A percentile compares a stretch with the other conserved stretches of the same genome.
These are phyloP conservation scores for Chalaropsis ovoidea DNA, from an alignment of 2,329 filamentous ascomycete genomes.

Conservation along the genomic window DNA sequence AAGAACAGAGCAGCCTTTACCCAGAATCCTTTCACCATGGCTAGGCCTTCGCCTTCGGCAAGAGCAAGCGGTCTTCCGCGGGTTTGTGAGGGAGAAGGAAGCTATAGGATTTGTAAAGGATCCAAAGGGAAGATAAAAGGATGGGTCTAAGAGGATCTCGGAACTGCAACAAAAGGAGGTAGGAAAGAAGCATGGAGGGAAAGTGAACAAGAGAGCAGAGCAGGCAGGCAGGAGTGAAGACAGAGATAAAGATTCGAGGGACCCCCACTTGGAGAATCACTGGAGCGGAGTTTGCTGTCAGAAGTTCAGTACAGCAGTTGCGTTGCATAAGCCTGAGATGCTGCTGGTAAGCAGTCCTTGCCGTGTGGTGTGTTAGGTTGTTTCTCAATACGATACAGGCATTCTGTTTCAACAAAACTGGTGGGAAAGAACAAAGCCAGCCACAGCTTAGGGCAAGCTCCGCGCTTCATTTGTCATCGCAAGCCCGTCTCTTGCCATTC, in stretches of 20 bases:
- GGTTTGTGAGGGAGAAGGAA: not conserved
- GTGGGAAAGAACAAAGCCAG: not conserved
- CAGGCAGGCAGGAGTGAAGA: not conserved
- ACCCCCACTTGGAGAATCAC: not conserved
- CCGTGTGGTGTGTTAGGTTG: not conserved
- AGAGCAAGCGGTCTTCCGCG: constrained; percentile 1
- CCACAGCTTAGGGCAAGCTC: not conserved
- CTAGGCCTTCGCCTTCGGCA: constrained; percentile 1
- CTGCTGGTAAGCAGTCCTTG: not conserved
- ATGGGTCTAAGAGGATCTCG: constrained; percentile 11
- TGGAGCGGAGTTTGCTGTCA: not conserved
- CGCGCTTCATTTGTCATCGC: not conserved
- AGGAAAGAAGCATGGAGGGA: not conserved
- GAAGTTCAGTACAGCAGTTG: not conserved
- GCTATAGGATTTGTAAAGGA: not conserved
- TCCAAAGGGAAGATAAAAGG: constrained; percentile 11
- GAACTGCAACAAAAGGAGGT: constrained; percentile 2
- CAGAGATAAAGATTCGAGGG: not conserved
- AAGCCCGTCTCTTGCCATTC: not conserved
- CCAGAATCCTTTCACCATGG: not conserved
- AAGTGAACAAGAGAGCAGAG: not conserved
- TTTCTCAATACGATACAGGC: not conserved
- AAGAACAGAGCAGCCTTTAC: not conserved
- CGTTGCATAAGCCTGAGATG: not conserved
- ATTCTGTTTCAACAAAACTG: not conserved